These are phyloP conservation scores for Thamnidium elegans DNA, from an alignment of 192 early-diverging fungal species.

Conservation along the genomic window DNA sequence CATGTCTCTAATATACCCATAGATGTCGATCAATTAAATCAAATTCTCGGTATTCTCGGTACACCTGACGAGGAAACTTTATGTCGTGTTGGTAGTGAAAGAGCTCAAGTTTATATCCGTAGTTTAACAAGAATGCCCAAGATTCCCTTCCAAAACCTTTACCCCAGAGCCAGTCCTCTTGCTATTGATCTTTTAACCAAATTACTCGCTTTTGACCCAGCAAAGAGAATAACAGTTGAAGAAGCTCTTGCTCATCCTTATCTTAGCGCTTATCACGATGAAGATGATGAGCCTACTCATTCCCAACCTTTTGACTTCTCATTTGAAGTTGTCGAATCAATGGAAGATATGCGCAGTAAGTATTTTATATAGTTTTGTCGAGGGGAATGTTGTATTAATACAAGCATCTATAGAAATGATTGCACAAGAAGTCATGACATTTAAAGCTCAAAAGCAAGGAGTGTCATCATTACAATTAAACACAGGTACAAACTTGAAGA, in stretches of 20 bases:
- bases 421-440: slow-evolving; percentile 77
- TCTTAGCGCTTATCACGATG: slow-evolving; percentile 59
- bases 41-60: slow-evolving; percentile 83
- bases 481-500: slow-evolving; percentile 34
- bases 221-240: slow-evolving; percentile 85
- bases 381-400: not conserved
- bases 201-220: slow-evolving; percentile 85
- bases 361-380: not conserved
- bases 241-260: slow-evolving; percentile 92
- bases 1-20: slow-evolving; percentile 12
- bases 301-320: slow-evolving; percentile 71
- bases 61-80: slow-evolving; percentile 76
- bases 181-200: slow-evolving; percentile 88
- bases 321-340: slow-evolving; percentile 68
- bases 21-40: slow-evolving; percentile 90
- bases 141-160: slow-evolving; percentile 73
- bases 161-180: slow-evolving; percentile 79
- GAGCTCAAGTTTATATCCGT: slow-evolving; percentile 86
- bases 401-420: slow-evolving; percentile 63
- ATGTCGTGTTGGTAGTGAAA: slow-evolving; percentile 69
- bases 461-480: slow-evolving; percentile 35
- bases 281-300: slow-evolving; percentile 57
- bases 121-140: slow-evolving; percentile 81
- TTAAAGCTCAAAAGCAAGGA: slow-evolving; percentile 65
- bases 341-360: slow-evolving; percentile 79